These are phyloP conservation scores for Geotrichum klebahnii DNA, from an alignment of 1,139 yeast genomes.

Conservation along the genomic window DNA sequence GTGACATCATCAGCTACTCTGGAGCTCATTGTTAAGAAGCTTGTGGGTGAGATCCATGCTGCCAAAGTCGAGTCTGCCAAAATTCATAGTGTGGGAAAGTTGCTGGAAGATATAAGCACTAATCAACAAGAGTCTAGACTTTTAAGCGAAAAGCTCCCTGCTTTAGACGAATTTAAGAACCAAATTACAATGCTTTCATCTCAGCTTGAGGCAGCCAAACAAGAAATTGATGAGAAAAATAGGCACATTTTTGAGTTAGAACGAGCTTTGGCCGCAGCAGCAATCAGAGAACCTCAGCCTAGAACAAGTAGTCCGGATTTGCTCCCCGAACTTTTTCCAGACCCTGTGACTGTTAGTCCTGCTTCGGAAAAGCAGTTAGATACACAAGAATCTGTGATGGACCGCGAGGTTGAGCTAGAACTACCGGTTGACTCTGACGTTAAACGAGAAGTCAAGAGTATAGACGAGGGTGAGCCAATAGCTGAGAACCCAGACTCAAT, in stretches of 20 bases:
- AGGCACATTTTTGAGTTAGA: slow-evolving; percentile 29
- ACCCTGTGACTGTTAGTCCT: not conserved
- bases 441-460: slow-evolving; percentile 12
- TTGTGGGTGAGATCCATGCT: slow-evolving; percentile 47
- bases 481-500: too few relatives aligned
- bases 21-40: slow-evolving; percentile 46
- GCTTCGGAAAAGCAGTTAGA: not conserved
- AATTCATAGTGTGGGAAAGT: slow-evolving; percentile 43
- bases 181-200: slow-evolving; percentile 17
- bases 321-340: slow-evolving; percentile 18
- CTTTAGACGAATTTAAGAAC: slow-evolving; percentile 13
- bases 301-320: slow-evolving; percentile 17
- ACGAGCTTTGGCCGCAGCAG: slow-evolving; percentile 17
- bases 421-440: too few relatives aligned
- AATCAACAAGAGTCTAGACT: slow-evolving; percentile 21
- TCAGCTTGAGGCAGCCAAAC: slow-evolving; percentile 25
- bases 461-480: not conserved
- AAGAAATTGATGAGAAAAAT: slow-evolving; percentile 28
- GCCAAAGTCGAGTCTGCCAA: slow-evolving; percentile 47
- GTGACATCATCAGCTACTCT: slow-evolving; percentile 54
- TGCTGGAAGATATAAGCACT: slow-evolving; percentile 33
- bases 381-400: slow-evolving; percentile 1
- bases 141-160: slow-evolving; percentile 15
- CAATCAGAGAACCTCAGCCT: slow-evolving; percentile 2
- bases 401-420: not conserved